These are phyloP conservation scores for Sarocladium kiliense DNA, from an alignment of 2,329 filamentous ascomycete genomes.

Conservation along the genomic window DNA sequence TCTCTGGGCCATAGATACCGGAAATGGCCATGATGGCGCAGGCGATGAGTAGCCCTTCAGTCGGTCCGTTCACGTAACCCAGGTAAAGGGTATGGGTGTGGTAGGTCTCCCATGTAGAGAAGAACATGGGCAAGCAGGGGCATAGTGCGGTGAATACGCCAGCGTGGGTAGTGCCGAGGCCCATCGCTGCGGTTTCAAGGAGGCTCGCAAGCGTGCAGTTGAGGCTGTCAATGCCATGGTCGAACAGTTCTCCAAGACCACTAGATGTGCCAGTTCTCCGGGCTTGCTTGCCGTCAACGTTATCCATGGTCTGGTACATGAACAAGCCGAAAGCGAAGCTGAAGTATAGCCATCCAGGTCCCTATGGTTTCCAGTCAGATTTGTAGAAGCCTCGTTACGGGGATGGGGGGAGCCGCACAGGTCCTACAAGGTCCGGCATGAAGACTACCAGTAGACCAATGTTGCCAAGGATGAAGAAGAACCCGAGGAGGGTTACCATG, in stretches of 20 bases:
- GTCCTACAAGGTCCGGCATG: conserved; percentile 86
- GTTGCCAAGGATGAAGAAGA: conserved; percentile 88
- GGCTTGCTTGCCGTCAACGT: conserved; percentile 97
- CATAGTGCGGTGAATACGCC: conserved; percentile 89
- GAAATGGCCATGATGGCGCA: conserved; percentile 81
- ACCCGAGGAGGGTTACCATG: conserved; percentile 92
- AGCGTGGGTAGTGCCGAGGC: conserved; percentile 73
- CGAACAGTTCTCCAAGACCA: conserved; percentile 91
- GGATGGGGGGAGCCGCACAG: conserved; percentile 49
- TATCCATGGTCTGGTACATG: conserved; percentile 99
- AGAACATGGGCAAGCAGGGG: conserved; percentile 96
- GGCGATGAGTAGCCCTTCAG: conserved; percentile 88
- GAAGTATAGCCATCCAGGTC: conserved; percentile 87
- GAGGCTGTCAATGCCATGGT: conserved; percentile 96
- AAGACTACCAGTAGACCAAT: conserved; percentile 68
- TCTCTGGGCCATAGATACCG: conserved; percentile 79
- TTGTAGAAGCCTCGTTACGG: not conserved
- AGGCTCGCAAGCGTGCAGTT: conserved; percentile 94
- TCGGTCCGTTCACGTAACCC: conserved; percentile 94
- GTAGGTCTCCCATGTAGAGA: conserved; percentile 99
- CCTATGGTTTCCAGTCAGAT: conserved; percentile 39
- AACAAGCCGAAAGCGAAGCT: conserved; percentile 94
- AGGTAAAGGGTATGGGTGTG: conserved; percentile 97
- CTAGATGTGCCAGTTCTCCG: conserved; percentile 91
- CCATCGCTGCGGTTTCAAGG: conserved; percentile 89